A percentile compares a stretch with the other conserved stretches of the same genome.
Conservation (phyloP, 2,329 filamentous ascomycete species). For the Hymenoscyphus repandus region DNA sequence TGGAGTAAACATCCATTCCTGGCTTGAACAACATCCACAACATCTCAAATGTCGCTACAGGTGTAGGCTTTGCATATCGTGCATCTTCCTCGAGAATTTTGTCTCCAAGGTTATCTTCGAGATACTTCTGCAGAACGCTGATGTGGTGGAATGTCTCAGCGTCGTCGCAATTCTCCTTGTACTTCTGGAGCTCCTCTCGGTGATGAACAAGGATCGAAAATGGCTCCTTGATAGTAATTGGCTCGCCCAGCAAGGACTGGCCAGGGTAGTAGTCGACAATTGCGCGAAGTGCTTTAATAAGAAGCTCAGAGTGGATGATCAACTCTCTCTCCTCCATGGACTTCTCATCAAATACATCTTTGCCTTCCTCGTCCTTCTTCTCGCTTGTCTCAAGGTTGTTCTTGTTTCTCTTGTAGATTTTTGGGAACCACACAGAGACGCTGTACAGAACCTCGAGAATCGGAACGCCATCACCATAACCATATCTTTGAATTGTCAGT, state of each 20-base stretch:
- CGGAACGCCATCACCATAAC: slow-evolving; percentile 13
- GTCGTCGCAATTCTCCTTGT: slow-evolving; percentile 18
- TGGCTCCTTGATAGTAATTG: slow-evolving; percentile 32
- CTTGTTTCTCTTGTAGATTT: slow-evolving; percentile 14
- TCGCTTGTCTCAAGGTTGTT: slow-evolving; percentile 7
- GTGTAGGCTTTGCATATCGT: slow-evolving; percentile 11
- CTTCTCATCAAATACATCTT: slow-evolving; percentile 18
- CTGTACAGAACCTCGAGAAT: slow-evolving; percentile 21
- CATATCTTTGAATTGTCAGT: slow-evolving; percentile 12
- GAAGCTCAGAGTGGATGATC: slow-evolving; percentile 20
- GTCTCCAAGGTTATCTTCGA: slow-evolving; percentile 20
- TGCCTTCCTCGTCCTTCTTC: slow-evolving; percentile 13
- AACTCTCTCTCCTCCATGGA: slow-evolving; percentile 24
- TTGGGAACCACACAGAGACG: slow-evolving; percentile 22
- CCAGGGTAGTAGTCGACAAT: slow-evolving; percentile 23
- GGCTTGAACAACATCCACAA: slow-evolving; percentile 25
- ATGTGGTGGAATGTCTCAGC: slow-evolving; percentile 19
- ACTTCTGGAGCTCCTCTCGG: slow-evolving; percentile 20
- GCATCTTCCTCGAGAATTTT: slow-evolving; percentile 19
- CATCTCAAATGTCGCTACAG: slow-evolving; percentile 23
- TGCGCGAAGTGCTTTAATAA: slow-evolving; percentile 22
- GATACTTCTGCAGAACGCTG: slow-evolving; percentile 17
- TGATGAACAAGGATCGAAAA: slow-evolving; percentile 32
- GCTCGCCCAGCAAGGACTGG: slow-evolving; percentile 18
- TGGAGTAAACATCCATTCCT: slow-evolving; percentile 20